A percentile compares a stretch with the other conserved stretches of the same genome.
phyloP scores from a whole-genome alignment of 140 eudicot genomes.

The Anethum foeniculum region DNA sequence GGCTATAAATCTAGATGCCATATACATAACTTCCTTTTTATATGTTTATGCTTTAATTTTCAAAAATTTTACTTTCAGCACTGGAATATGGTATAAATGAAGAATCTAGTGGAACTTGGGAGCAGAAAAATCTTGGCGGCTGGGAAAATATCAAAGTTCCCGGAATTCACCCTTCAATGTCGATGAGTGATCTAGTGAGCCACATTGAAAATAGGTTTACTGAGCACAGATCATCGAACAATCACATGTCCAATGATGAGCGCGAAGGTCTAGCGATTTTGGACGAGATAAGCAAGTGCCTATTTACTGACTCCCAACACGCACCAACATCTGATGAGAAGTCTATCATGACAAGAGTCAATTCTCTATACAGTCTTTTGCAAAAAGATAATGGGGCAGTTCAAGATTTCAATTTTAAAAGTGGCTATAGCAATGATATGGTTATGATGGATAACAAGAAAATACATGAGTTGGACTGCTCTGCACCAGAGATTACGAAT shows the following conservation, averaged over 20 bases:
- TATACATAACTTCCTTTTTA: background rate
- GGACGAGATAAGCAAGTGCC: conserved; percentile 4
- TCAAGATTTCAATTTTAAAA: conserved; percentile 22
- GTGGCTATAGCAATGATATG: conserved; percentile 9
- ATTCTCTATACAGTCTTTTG: conserved; percentile 1
- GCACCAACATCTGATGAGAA: conserved; percentile 9
- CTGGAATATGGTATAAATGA: conserved; percentile 37
- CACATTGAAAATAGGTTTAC: conserved; percentile 67
- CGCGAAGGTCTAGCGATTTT: background rate
- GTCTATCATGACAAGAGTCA: conserved; percentile 7
- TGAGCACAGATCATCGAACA: conserved; percentile 40
- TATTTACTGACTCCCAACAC: background rate
- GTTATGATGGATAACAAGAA: conserved; percentile 12
- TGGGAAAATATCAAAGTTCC: conserved; percentile 72
- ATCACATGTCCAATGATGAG: conserved; percentile 28
- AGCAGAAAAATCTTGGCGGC: conserved; percentile 27
- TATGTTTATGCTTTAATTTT: background rate
- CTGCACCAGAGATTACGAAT: conserved; percentile 15
- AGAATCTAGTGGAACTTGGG: conserved; percentile 38
- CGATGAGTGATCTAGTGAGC: conserved; percentile 71
- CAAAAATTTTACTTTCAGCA: conserved; percentile 23
- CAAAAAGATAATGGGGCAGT: conserved; percentile 29
- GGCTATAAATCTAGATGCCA: background rate
- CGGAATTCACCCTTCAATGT: conserved; percentile 71
- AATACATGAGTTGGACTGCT: conserved; percentile 13